Base-by-base conservation (phyloP, 495 filamentous ascomycete genomes). In the Lasiosphaeria hispida region DNA sequence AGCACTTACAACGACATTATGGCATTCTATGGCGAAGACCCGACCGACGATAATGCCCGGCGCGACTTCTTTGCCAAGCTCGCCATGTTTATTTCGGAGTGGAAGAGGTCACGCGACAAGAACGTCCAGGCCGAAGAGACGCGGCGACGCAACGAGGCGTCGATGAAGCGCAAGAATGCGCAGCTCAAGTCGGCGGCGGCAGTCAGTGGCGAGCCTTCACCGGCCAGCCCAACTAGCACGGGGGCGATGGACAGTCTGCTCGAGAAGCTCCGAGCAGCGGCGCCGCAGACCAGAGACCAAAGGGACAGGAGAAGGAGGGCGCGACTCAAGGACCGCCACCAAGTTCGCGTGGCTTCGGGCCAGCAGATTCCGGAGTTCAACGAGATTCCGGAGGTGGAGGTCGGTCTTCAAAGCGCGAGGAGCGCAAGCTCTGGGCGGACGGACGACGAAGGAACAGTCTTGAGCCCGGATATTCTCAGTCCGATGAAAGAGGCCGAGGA, bases 161-260 rank as follows among this genome's bases (percentile, higher is more conserved):
- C 87, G 41, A 85, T 96, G 83, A 92, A 92, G 72, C 89, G 95
- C 58, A 95, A 94, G 75, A 84, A 90, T 30, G 77, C 80, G 7
- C 80, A 85, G 61, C 77, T 87, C 63, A 88, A 88, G 62, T 74
- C 85, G 41, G 76, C 81, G 39, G 79, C 82, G 43, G 74, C 78
- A 45, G 80, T 76, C 49, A 66, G 74, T 45, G 60, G 72, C 14
- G 75, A 75, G 11, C 49, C 44, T 33, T 73, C 73, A 3, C 83
- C 85, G 1, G 75, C 80, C 15, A 87, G 89, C 9, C 88, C 93
- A n/a, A 83, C 80, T 35, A 82, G 85, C 35, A 88, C 90, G 43
- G 95, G 94, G 42, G 95, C 93, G 37, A 97, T 98, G 91, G 94
- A 98, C 75, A 88, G 86, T 11, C 79, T 98, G n/a, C 83, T 98